Percentiles rank a stretch among this genome's conserved stretches.
Evolutionary conservation across 768 basidiomycete genomes (phyloP).

Genomic region (Clitopilus hobsonii): DNA sequence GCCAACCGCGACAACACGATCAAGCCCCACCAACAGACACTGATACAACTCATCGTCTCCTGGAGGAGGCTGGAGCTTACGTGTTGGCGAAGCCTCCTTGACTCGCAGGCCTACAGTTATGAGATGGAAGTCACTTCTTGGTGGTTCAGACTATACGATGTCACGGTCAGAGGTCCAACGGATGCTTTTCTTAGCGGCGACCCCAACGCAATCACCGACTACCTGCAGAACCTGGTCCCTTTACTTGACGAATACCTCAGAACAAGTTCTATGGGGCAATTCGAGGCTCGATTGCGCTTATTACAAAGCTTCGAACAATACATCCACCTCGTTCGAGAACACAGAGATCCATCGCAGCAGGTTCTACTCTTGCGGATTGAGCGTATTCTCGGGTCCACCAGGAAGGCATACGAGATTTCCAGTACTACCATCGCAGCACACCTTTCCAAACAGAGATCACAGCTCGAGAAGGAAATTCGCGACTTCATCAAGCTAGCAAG

Average conservation of each 20-base stretch:
- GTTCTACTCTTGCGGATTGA: constrained; percentile 43
- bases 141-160: constrained; percentile 92
- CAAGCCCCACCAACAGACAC: constrained; percentile 53
- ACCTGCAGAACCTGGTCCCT: constrained; percentile 64
- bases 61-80: constrained; percentile 90
- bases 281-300: constrained; percentile 58
- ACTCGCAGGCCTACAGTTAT: constrained; percentile 58
- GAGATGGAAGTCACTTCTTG: constrained; percentile 51
- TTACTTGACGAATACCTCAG: constrained; percentile 79
- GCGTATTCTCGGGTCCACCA: constrained; percentile 56
- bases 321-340: constrained; percentile 28
- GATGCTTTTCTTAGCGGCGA: constrained; percentile 39
- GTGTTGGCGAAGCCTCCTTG: constrained; percentile 80
- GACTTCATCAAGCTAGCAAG: constrained; percentile 92
- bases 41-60: constrained; percentile 72
- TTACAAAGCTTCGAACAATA: constrained; percentile 64
- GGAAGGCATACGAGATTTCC: constrained; percentile 60
- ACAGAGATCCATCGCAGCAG: constrained; percentile 22
- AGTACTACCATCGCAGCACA: constrained; percentile 34
- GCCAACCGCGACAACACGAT: constrained; percentile 90
- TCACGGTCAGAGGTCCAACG: constrained; percentile 58
- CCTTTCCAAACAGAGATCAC: constrained; percentile 51
- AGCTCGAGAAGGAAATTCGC: constrained; percentile 75
- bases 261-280: constrained; percentile 82
- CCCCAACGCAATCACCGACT: constrained; percentile 28